Evolutionary conservation across 164 flowering plant species (phyloP).

Genomic region (Protea cynaroides): DNA sequence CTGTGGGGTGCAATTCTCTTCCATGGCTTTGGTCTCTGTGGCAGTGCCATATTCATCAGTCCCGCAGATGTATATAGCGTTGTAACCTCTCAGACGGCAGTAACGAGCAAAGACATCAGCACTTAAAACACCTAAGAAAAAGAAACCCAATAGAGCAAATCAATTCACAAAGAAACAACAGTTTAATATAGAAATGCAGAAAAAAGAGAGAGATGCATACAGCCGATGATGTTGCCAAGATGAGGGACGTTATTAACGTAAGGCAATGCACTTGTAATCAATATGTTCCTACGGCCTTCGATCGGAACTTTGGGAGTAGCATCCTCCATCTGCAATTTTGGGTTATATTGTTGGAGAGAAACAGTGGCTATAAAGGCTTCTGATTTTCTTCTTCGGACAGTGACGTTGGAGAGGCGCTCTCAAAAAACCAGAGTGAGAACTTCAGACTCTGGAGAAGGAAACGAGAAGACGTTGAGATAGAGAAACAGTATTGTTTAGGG

Average conservation of each 20-base stretch:
- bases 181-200: too few species aligned
- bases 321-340: slow-evolving; percentile 5
- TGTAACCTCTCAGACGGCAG: slow-evolving; percentile 71
- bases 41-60: slow-evolving; percentile 93
- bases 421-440: too few species aligned
- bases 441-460: too few species aligned
- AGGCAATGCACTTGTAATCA: slow-evolving; percentile 73
- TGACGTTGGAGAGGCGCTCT: too few species aligned
- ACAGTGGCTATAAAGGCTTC: too few species aligned
- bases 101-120: slow-evolving; percentile 88
- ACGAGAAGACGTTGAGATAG: too few species aligned
- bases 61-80: slow-evolving; percentile 68
- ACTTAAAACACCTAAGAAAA: slow-evolving; percentile 63
- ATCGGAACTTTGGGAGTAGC: slow-evolving; percentile 42
- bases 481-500: too few species aligned
- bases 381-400: too few species aligned
- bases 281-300: slow-evolving; percentile 49
- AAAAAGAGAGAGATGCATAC: slow-evolving; percentile 17
- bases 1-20: slow-evolving; percentile 67
- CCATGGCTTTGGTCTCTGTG: slow-evolving; percentile 83
- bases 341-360: background rate
- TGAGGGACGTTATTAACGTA: slow-evolving; percentile 84
- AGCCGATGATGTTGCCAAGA: slow-evolving; percentile 76
- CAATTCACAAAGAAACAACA: too few species aligned
- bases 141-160: background rate